Conservation (phyloP, 1,284 basidiomycete species). For the Leccinum laetum region DNA sequence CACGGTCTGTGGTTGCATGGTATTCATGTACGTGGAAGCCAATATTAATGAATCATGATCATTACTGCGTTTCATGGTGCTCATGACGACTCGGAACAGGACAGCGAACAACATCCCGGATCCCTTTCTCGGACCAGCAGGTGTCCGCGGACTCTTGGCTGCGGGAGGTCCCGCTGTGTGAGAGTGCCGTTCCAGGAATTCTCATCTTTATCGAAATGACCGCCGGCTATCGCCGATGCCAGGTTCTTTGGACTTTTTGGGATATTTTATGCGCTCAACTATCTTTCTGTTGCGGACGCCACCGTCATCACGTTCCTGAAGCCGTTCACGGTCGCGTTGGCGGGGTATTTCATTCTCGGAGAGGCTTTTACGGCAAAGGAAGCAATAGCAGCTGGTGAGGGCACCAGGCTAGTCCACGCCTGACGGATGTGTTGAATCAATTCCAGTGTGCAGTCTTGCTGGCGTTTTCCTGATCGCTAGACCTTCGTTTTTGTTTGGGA, state of each 20-base stretch:
- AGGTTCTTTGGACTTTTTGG: conserved; percentile 65
- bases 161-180: conserved; percentile 67
- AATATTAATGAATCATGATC: neutral
- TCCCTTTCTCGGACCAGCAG: conserved; percentile 69
- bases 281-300: conserved; percentile 72
- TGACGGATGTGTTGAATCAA: conserved; percentile 11
- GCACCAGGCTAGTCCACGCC: neutral
- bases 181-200: conserved; percentile 2
- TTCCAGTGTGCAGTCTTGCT: conserved; percentile 48
- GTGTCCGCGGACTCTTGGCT: conserved; percentile 57
- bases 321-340: conserved; percentile 69
- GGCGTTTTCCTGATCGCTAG: conserved; percentile 68
- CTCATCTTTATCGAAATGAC: neutral
- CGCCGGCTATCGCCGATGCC: neutral
- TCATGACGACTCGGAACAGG: conserved; percentile 34
- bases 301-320: conserved; percentile 77
- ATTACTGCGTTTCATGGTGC: neutral
- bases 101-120: conserved; percentile 54
- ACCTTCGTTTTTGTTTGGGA: conserved; percentile 48
- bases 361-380: conserved; percentile 64
- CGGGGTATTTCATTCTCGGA: conserved; percentile 66
- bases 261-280: conserved; percentile 70
- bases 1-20: conserved; percentile 44
- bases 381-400: conserved; percentile 61
- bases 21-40: conserved; percentile 37